phyloP scores from a whole-genome alignment of 78 protist species.

The Dictyostelium brefeldianum region DNA sequence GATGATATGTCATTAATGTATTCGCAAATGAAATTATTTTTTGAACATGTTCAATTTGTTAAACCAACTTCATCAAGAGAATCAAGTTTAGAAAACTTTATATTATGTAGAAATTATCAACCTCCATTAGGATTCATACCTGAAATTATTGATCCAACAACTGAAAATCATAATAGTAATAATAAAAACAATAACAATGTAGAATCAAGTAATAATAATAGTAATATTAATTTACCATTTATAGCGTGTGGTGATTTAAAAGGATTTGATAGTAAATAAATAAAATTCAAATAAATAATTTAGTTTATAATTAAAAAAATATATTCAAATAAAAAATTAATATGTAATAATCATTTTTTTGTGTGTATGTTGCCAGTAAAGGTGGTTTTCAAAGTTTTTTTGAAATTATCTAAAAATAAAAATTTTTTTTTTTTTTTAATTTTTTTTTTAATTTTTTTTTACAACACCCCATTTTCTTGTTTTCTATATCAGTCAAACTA shows the following conservation, averaged over 20 bases:
- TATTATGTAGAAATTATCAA: conserved; percentile 89
- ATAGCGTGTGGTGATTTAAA: conserved; percentile 69
- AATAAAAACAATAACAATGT: neutral
- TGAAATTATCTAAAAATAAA: no score
- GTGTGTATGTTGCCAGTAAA: neutral
- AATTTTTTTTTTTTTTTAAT: no score
- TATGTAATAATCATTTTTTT: no score
- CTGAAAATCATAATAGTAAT: conserved; percentile 35
- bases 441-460: no score
- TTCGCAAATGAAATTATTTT: conserved; percentile 93
- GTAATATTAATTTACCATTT: conserved; percentile 47
- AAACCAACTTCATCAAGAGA: conserved; percentile 96
- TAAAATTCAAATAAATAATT: neutral
- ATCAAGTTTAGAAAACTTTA: conserved; percentile 75
- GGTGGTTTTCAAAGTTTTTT: neutral
- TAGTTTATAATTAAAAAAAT: neutral
- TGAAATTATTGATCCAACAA: conserved; percentile 64
- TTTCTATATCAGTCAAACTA: no score
- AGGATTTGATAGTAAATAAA: neutral
- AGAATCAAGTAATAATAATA: neutral
- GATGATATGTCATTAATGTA: conserved; percentile 89
- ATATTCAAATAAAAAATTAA: neutral
- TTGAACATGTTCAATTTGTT: conserved; percentile 86
- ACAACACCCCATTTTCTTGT: no score
- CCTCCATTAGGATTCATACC: conserved; percentile 90